Evolutionary conservation across 495 filamentous ascomycete genomes (phyloP), one percentile per base, ranked within the genome.

Genomic region (Evernia prunastri): DNA sequence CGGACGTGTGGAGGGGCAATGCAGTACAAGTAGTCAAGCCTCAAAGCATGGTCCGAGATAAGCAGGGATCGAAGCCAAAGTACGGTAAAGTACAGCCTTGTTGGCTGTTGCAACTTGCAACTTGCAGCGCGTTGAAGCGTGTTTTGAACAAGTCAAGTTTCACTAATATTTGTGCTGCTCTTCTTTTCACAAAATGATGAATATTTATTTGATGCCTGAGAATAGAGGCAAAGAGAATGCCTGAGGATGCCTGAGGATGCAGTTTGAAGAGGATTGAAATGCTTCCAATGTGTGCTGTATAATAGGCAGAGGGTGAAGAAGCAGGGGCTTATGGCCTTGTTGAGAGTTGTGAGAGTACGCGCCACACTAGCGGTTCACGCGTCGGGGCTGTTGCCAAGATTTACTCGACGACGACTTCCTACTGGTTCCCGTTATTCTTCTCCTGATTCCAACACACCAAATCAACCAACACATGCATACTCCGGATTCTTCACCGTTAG

Each of bases 41-140:
- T 58, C 33, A 42, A 56, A 42, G 47, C 56, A 40, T 31, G 27
- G 12, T 29, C 39, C 56, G 23, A 49, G 56, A 64, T 35, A 47
- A 56, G 62, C 31, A 49, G 29, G 25, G 40, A 36, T 43, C 58
- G 8, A 47, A 64, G 56, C 25, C 29, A 57, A 63, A 29, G 31
- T n/a, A 59, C n/a, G n/a, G n/a, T n/a, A n/a, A n/a, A n/a, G n/a
- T n/a, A n/a, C n/a, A n/a, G n/a, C n/a, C n/a, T n/a, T n/a, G n/a
- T n/a, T n/a, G n/a, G n/a, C n/a, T n/a, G n/a, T n/a, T n/a, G n/a
- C n/a, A n/a, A n/a, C n/a, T 45, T 11, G 45, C 45, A n/a, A n/a
- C n/a, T n/a, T 49, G 33, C 40, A 64, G 56, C 62, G 62, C 62
- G 62, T 58, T 51, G 56, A 59, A 59, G 62, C 62, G 62, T 64